Conservation (phyloP, 495 filamentous ascomycete genomes). For the Tuber umbilicatum region DNA sequence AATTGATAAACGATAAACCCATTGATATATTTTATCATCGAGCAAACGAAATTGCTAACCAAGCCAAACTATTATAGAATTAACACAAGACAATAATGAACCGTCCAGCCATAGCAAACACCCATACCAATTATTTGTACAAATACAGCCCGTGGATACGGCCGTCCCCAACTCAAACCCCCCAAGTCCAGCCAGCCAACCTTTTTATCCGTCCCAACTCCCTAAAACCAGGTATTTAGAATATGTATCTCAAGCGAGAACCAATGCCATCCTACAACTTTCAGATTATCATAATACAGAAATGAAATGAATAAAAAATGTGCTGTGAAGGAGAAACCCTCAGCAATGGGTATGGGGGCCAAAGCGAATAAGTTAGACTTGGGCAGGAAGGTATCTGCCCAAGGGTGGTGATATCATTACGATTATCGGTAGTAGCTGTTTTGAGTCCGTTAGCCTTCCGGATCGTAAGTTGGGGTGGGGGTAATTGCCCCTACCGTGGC, state of each 20-base stretch:
- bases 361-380: not conserved
- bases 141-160: not conserved
- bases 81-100: not conserved
- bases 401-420: not conserved
- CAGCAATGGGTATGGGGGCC: not conserved
- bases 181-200: not conserved
- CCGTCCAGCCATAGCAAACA: not conserved
- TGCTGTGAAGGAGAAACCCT: not conserved
- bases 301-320: not conserved
- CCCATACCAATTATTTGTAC: not conserved
- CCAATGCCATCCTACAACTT: not conserved
- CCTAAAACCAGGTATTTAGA: slow-evolving; percentile 2
- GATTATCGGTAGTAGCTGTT: slow-evolving; percentile 28
- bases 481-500: slow-evolving; percentile 57
- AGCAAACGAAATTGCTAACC: not conserved
- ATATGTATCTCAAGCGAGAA: not conserved
- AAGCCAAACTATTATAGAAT: not conserved
- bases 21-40: not conserved
- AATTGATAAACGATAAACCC: not conserved
- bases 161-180: not conserved
- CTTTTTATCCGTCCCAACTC: not conserved
- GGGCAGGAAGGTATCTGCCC: not conserved
- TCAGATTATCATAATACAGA: not conserved
- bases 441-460: slow-evolving; percentile 9
- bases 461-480: not conserved